Percentiles rank a stretch among this genome's conserved stretches.
Conservation (phyloP, 805 yeast genomes). For the Zygotorulaspora florentina region DNA sequence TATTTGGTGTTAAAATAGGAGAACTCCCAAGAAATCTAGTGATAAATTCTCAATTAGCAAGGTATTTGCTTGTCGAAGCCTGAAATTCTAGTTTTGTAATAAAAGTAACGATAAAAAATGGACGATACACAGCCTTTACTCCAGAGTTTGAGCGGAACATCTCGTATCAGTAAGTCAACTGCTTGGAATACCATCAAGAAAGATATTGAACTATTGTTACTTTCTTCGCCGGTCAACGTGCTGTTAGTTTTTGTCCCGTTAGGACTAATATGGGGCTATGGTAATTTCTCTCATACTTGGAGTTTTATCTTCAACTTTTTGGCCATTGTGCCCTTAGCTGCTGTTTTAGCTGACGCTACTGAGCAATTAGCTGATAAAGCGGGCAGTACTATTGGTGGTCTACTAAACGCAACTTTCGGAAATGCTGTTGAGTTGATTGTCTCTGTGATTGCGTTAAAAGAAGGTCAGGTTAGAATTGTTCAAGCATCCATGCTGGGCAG, state of each 20-base stretch:
- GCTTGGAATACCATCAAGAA: constrained; percentile 20
- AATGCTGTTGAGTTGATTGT: constrained; percentile 97
- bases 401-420: constrained; percentile 94
- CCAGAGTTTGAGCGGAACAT: constrained; percentile 1
- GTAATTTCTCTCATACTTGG: constrained; percentile 50
- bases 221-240: constrained; percentile 69
- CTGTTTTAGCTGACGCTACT: constrained; percentile 85
- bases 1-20: no score
- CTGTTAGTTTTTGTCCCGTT: constrained; percentile 82
- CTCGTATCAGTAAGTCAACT: constrained; percentile 4
- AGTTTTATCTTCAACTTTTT: constrained; percentile 74
- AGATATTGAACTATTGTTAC: constrained; percentile 33
- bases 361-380: constrained; percentile 85
- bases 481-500: constrained; percentile 98
- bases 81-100: not conserved
- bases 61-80: not conserved
- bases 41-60: no score
- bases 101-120: not conserved
- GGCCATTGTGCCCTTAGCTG: constrained; percentile 90
- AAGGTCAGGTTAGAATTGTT: constrained; percentile 87
- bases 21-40: no score
- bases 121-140: constrained; percentile 14
- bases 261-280: constrained; percentile 69
- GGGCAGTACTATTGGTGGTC: constrained; percentile 90
- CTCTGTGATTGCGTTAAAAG: constrained; percentile 78